Evolutionary conservation across 2,329 filamentous ascomycete genomes (phyloP).

Genomic region (Ophiostoma sp.): DNA sequence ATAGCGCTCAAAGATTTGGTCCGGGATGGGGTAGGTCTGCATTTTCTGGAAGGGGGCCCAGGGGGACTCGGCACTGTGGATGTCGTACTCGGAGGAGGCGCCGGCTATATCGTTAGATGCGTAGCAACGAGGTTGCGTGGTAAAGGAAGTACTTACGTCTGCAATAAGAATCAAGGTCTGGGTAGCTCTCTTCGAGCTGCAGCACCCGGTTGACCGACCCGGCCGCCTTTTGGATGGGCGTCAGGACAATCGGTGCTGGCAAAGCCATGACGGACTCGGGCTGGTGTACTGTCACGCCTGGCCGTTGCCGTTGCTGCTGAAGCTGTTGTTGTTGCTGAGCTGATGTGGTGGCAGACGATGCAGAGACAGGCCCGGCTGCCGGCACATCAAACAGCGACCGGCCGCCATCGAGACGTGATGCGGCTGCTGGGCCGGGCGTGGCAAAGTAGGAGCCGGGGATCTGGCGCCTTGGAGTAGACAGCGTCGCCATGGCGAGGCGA

Average conservation of each 20-base stretch:
- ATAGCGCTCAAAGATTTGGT: constrained; percentile 88
- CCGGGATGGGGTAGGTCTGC: constrained; percentile 85
- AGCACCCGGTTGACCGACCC: constrained; percentile 80
- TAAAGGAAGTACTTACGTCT: constrained; percentile 64
- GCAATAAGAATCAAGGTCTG: constrained; percentile 86
- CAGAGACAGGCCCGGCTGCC: constrained; percentile 27
- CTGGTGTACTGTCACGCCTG: neutral
- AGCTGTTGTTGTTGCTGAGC: neutral
- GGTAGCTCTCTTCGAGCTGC: constrained; percentile 74
- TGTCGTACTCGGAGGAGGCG: constrained; percentile 87
- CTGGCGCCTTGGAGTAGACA: constrained; percentile 66
- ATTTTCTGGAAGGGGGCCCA: constrained; percentile 90
- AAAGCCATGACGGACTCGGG: constrained; percentile 46
- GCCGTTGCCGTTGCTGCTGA: neutral
- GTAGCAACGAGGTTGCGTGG: neutral
- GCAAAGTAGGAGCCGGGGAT: constrained; percentile 75
- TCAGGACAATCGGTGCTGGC: constrained; percentile 38
- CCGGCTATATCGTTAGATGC: constrained; percentile 60
- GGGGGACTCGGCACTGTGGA: constrained; percentile 64
- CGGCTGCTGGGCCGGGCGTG: constrained; percentile 58
- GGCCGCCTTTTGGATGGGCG: constrained; percentile 75
- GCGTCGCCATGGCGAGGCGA: constrained; percentile 48
- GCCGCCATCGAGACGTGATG: constrained; percentile 48
- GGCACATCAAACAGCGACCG: constrained; percentile 51
- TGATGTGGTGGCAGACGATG: neutral